phyloP scores from a whole-genome alignment of 176 grass and related monocot genomes.

The Hsuehochloa calcarea region DNA sequence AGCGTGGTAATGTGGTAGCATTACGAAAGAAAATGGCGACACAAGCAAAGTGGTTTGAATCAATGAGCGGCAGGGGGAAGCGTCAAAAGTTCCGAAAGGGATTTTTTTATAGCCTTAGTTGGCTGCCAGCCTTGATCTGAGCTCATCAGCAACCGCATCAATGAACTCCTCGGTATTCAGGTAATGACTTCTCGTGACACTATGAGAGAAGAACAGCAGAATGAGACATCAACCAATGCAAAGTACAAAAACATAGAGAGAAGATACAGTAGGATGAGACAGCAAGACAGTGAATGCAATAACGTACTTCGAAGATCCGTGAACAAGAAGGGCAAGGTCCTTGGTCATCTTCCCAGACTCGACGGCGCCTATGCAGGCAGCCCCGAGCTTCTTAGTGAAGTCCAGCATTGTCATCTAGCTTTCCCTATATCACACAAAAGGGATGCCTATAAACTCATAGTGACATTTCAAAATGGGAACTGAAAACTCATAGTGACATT shows the following conservation, averaged over 20 bases:
- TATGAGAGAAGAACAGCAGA: conserved; percentile 21
- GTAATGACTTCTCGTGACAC: conserved; percentile 65
- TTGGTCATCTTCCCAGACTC: conserved; percentile 98
- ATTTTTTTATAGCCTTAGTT: conserved; percentile 42
- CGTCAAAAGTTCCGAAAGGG: background rate
- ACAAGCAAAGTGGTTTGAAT: conserved; percentile 6
- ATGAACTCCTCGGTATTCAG: conserved; percentile 92
- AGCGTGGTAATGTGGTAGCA: no score
- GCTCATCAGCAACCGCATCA: conserved; percentile 68
- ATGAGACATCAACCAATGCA: background rate
- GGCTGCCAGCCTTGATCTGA: conserved; percentile 48
- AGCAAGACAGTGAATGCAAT: background rate
- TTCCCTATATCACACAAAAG: conserved; percentile 42
- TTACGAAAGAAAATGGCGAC: background rate
- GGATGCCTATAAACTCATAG: no score
- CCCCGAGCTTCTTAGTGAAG: conserved; percentile 72
- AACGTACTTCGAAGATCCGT: conserved; percentile 72
- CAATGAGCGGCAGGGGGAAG: background rate
- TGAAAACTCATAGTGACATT: no score
- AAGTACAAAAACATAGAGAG: no score
- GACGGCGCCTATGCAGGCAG: conserved; percentile 68
- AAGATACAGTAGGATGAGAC: background rate
- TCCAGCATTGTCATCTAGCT: conserved; percentile 83
- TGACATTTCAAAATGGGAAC: no score
- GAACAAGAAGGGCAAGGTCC: conserved; percentile 86